Conservation (phyloP, 768 basidiomycete genomes). For the Tubosaeta sp. region DNA sequence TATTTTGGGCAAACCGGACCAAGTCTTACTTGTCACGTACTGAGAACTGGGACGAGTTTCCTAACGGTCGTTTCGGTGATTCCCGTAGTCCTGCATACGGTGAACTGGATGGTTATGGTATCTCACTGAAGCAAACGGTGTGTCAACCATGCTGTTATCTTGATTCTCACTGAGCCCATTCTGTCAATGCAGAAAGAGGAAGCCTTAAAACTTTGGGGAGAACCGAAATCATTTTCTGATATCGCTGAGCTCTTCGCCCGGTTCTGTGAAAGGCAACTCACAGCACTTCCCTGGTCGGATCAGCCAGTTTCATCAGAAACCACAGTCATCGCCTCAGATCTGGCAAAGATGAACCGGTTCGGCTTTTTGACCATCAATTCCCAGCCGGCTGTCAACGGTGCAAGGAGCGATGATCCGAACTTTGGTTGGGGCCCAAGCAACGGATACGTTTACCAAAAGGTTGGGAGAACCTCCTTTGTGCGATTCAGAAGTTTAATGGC, state of each 20-base stretch:
- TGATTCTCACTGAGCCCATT: slow-evolving; percentile 5
- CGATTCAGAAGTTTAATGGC: neutral
- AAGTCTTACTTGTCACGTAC: slow-evolving; percentile 95
- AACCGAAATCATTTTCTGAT: slow-evolving; percentile 63
- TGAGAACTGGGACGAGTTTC: slow-evolving; percentile 99
- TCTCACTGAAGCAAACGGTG: slow-evolving; percentile 87
- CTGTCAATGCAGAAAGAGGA: slow-evolving; percentile 69
- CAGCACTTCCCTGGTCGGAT: slow-evolving; percentile 94
- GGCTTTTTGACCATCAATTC: slow-evolving; percentile 98
- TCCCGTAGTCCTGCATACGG: slow-evolving; percentile 97
- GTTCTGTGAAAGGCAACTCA: slow-evolving; percentile 73
- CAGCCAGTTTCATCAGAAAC: slow-evolving; percentile 84
- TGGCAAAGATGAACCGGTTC: slow-evolving; percentile 81
- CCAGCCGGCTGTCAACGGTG: slow-evolving; percentile 93
- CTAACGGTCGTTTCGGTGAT: slow-evolving; percentile 98
- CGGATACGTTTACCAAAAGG: slow-evolving; percentile 96
- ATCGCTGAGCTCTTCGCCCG: slow-evolving; percentile 70
- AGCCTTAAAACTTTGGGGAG: slow-evolving; percentile 84
- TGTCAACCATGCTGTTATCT: slow-evolving; percentile 16
- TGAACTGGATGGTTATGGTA: slow-evolving; percentile 94
- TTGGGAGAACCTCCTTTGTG: slow-evolving; percentile 22
- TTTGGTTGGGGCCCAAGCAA: slow-evolving; percentile 95
- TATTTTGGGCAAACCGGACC: slow-evolving; percentile 98
- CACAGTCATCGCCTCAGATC: slow-evolving; percentile 65
- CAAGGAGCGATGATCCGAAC: slow-evolving; percentile 73